Base-by-base conservation (phyloP, 176 grass and related monocot genomes). In the Elymus sibiricus region DNA sequence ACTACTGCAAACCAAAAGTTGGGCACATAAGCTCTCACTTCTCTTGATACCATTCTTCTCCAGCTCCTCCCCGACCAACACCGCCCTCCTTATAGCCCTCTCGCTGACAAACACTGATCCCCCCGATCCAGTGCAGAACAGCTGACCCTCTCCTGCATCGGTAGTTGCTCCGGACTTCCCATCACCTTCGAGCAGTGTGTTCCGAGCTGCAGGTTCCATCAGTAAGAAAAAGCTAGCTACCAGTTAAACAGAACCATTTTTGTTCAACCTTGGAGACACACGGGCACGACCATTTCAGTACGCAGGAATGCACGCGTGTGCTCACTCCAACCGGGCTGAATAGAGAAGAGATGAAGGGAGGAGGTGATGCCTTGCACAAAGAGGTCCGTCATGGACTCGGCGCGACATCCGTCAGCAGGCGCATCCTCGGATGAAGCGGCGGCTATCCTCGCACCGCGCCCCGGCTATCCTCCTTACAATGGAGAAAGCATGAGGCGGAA, bases 51-150 rank as follows among this genome's bases (percentile, higher is more conserved):
- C 61, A 49, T 31, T 31, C 70, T 81, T 62, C 73, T 28, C 64
- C 11, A 2, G 22, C 6, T 71, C 81, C 28, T 90, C 51, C 11
- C 63, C 51, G n/a, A 82, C 78, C 72, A 90, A 82, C 19, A 38
- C 39, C 71, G 83, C 83, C 13, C 53, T 86, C 88, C 79, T 29
- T 10, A 86, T 22, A 1, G 71, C 62, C 32, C 12, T 64, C 22
- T 77, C 51, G 9, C 88, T 90, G 63, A 82, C 31, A 17, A 37
- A 1, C 53, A 82, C 31, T 5, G 24, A 39, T 15, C 72, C 78
- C 72, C 88, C 83, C 2, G 71, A 86, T 64, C 88, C 79, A 16
- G 79, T 82, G 53, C 64, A 53, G 88, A 90, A 82, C 39, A 90
- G 12, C 6, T 55, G 61, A 26, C 38, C 78, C 39, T 38, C 49